Percentiles rank a stretch among this genome's conserved stretches.
phyloP scores from a whole-genome alignment of 371 early-diverging fungal genomes.

The Phascolomyces articulosus region DNA sequence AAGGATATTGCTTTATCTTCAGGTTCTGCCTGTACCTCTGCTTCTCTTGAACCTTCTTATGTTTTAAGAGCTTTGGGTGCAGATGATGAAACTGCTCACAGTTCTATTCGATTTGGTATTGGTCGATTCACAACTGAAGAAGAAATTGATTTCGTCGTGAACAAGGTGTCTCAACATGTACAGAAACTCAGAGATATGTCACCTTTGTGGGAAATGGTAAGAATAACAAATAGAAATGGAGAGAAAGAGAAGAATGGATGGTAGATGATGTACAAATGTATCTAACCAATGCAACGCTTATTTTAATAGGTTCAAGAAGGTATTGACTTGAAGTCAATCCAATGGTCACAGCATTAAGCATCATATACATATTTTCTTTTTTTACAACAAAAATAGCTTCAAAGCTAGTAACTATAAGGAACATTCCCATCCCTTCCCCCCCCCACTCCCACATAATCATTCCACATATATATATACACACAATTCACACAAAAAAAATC shows the following conservation, averaged over 20 bases:
- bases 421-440: no score
- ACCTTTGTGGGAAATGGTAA: slow-evolving; percentile 99
- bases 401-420: no score
- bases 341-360: slow-evolving; percentile 89
- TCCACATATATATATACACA: no score
- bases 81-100: slow-evolving; percentile 98
- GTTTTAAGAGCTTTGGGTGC: slow-evolving; percentile 98
- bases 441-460: no score
- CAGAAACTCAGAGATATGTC: slow-evolving; percentile 95
- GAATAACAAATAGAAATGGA: not conserved
- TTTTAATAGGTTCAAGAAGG: slow-evolving; percentile 79
- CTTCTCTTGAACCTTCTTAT: slow-evolving; percentile 98
- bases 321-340: slow-evolving; percentile 89
- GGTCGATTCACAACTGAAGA: slow-evolving; percentile 98
- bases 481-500: no score
- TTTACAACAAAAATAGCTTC: no score
- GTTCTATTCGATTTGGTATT: slow-evolving; percentile 98
- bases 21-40: slow-evolving; percentile 99
- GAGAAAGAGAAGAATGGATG: not conserved
- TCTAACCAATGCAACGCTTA: not conserved
- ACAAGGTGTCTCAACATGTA: slow-evolving; percentile 90
- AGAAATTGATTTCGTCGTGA: slow-evolving; percentile 94
- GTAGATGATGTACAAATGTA: no score
- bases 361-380: no score
- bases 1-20: slow-evolving; percentile 98